Base-by-base conservation (phyloP, 192 early-diverging fungal species). In the Coemansia sp. region DNA sequence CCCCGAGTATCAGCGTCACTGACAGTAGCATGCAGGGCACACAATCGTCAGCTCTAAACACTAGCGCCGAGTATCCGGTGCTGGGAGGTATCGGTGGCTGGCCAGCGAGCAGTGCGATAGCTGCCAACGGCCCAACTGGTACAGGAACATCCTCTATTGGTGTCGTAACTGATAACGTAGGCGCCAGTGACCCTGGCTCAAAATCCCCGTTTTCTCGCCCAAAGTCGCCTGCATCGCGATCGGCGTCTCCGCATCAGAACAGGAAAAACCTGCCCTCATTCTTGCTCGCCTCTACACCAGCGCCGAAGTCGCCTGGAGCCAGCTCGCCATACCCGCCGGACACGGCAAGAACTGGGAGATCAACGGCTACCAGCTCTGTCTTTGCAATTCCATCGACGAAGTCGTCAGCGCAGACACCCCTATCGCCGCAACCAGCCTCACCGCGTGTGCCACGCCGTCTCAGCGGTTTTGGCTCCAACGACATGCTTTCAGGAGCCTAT, bases 401-500 rank as follows among this genome's bases (percentile, higher is more conserved):
- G 44, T n/a, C 57, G 26, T 28, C 67, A 16, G 49, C 54, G 1
- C 61, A 61, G 44, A 10, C 53, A 25, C 78, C 72, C 8, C 19
- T 66, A 24, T 58, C 77, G 8, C 38, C 71, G 30, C 68, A 27
- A 7, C 68, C 77, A 0, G 60, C 63, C 4, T 74, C 78, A 12
- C 78, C 72, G 34, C 78, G 68, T n/a, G 25, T 67, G 6, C 48
- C 74, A 22, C 74, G 74, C 24, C 68, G 78, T 6, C 61, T 81
- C 23, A 81, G 78, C 59, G 69, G 78, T 1, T 81, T 81, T 67
- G 78, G 78, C 10, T 81, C 78, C 25, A 81, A 81, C 38, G 78
- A 81, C 48, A 81, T 81, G 78, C 72, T 81, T 10, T 81, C 78
- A 4, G 62, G 64, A 27, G 68, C 78, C 5, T 74, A 81, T 53